Base-by-base conservation (phyloP, 257 asterid genomes). In the Eustoma russellianum region DNA sequence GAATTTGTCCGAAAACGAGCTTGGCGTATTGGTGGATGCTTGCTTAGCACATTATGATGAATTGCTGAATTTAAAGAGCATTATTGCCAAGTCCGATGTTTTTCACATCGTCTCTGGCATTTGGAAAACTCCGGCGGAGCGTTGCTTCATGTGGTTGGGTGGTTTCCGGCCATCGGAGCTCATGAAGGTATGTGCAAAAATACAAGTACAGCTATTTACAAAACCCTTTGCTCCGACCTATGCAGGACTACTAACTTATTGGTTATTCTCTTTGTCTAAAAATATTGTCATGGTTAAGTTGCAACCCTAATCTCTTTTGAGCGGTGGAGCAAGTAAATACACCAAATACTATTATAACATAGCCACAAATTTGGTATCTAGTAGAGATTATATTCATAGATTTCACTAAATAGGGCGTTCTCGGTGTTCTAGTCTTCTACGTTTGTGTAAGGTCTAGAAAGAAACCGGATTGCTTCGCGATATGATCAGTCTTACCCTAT, bases 81-180 rank as follows among this genome's bases (percentile, higher is more conserved):
- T 86, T 69, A 63, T 80, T 0, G 81, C 77, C 0, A 90, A 80
- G 52, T 50, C 81, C 17, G 94, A 86, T 14, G 85, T 83, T 3
- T 81, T 89, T 62, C 96, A 91, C 72, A 71, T 86, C 2, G 53
- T 83, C 60, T 82, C 95, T 51, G 98, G 98, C 72, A 70, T 61
- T 64, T 91, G 96, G 94, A 86, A 77, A 65, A 78, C 98, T 19
- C 98, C 98, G 5, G 95, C 94, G 0, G 98, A 91, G 61, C 77
- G 98, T 0, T 87, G 95, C 70, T 86, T 83, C 75, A 66, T 86
- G 74, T 91, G 98, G 98, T 54, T 91, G 9, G 98, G 98, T 0
- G 98, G 82, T 43, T 80, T 87, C 70, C 86, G 96, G 13, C 96
- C 98, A 3, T 86, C 98, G 0, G 83, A 84, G 48, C 58, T 91